These are phyloP conservation scores for Fusarium metavorans DNA, from an alignment of 2,329 filamentous ascomycete genomes.

Conservation along the genomic window DNA sequence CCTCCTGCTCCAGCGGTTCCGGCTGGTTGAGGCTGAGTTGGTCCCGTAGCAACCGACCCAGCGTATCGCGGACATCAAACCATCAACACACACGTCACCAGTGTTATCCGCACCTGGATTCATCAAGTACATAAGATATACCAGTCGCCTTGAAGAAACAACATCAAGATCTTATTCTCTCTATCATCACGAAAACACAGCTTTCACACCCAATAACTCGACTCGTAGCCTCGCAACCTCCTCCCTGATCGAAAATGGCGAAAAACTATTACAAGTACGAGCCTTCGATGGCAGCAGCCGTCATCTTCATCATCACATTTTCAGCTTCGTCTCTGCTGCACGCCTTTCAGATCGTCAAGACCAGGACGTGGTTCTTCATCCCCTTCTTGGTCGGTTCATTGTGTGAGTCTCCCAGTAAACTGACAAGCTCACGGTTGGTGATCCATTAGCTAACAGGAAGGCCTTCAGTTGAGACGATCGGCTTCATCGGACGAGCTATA, in stretches of 20 bases:
- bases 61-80: background rate
- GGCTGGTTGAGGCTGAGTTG: background rate
- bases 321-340: background rate
- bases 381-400: background rate
- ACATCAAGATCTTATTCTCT: background rate
- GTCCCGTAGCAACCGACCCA: background rate
- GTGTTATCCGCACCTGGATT: too few relatives aligned
- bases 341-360: background rate
- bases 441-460: background rate
- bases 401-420: background rate
- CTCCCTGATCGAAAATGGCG: background rate
- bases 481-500: constrained; percentile 60
- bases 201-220: background rate
- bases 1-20: background rate
- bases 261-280: background rate
- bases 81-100: background rate
- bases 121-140: background rate
- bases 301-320: background rate
- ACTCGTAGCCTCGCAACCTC: background rate
- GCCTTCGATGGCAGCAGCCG: background rate
- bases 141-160: fast-evolving
- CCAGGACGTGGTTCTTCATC: constrained; percentile 1
- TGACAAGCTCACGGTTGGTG: too few relatives aligned
- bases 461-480: constrained; percentile 28
- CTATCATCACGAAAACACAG: too few relatives aligned